Base-by-base conservation (phyloP, 768 basidiomycete genomes). In the Lepiota brunneoincarnata region DNA sequence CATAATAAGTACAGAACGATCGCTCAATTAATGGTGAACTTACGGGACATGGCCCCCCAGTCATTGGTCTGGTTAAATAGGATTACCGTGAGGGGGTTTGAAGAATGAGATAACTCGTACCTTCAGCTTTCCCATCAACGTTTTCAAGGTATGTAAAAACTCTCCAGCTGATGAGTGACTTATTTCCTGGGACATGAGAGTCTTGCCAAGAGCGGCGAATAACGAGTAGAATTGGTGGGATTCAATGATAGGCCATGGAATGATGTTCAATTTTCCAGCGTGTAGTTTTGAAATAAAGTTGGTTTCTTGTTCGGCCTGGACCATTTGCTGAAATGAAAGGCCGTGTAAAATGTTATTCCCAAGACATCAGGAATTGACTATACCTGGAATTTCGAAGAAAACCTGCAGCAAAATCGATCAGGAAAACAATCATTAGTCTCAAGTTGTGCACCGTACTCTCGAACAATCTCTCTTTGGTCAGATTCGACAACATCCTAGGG, bases 201-300 rank as follows among this genome's bases (percentile, higher is more conserved):
- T 2, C 67, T 79, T 81, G 28, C 2, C 67, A 26, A 86, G 57
- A 0, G 67, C 63, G 0, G 71, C 69, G 51, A 86, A 83, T n/a
- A 84, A 59, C 2, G 63, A 69, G 55, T 86, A 86, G 61, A 86
- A 86, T 20, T 82, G 75, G 40, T 65, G 72, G 0, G 84, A 84
- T 59, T 83, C 80, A 24, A 86, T 84, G 41, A 86, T 81, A 0
- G 83, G 83, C 85, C 85, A 86, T 3, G 84, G 84, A 12, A 85
- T 73, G 15, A 86, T 85, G 35, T 71, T 72, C 4, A 86, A 58
- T 48, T 72, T 72, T 1, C 83, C 83, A 0, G 73, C 70, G 54
- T 86, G 85, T 4, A 86, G 72, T 1, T 73, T 76, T 14, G 81
- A 76, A 52, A 86, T 84, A 59, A 86, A 85, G 55, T 86, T 86